A percentile compares a stretch with the other conserved stretches of the same genome.
Conservation (phyloP, 2,329 filamentous ascomycete genomes). For the Diaporthe sp. region DNA sequence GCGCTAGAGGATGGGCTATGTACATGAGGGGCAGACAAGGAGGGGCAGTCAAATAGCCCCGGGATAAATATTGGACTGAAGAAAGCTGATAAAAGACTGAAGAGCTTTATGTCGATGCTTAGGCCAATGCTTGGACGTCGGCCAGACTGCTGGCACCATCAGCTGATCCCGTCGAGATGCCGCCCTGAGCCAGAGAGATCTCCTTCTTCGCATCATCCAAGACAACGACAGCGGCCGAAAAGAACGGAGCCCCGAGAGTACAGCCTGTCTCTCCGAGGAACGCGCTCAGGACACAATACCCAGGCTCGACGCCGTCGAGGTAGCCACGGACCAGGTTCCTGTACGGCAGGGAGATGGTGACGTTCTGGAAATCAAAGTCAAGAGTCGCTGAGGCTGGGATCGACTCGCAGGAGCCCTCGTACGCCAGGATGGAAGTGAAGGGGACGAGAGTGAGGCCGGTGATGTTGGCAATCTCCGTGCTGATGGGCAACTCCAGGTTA, state of each 20-base stretch:
- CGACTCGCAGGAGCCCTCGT: constrained; percentile 4
- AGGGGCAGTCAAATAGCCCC: neutral
- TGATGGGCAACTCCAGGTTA: constrained; percentile 8
- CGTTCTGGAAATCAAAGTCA: neutral
- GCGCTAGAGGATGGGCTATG: neutral
- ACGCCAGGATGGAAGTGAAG: neutral
- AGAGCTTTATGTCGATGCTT: neutral
- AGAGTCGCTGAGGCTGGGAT: neutral
- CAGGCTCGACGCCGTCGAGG: constrained; percentile 10
- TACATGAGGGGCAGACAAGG: neutral
- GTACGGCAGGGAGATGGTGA: neutral
- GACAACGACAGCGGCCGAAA: constrained; percentile 2
- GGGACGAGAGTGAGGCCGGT: neutral
- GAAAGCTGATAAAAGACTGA: neutral
- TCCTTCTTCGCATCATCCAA: constrained; percentile 1
- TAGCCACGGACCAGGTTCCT: constrained; percentile 12
- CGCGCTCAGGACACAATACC: constrained; percentile 16
- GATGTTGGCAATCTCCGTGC: neutral
- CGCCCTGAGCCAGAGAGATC: neutral
- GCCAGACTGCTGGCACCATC: neutral
- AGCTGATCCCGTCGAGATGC: neutral
- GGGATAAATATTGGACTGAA: neutral
- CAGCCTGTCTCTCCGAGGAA: neutral
- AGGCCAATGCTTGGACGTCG: neutral
- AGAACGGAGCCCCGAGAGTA: neutral